These are phyloP conservation scores for Cercospora nicotianae DNA, from an alignment of 2,329 filamentous ascomycete species.

Conservation along the genomic window DNA sequence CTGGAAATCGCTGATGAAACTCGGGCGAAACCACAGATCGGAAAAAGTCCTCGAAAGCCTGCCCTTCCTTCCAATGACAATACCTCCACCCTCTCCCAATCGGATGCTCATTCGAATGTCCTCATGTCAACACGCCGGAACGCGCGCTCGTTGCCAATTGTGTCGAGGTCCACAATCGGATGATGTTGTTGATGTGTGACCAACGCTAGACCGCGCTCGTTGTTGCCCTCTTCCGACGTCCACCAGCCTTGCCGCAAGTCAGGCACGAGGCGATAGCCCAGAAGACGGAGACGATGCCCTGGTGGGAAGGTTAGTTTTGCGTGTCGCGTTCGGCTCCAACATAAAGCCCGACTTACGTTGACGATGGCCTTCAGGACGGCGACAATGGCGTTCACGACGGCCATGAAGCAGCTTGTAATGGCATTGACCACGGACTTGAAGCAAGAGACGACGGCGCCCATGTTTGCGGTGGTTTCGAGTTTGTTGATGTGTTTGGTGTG, in stretches of 20 bases:
- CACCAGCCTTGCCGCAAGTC: constrained; percentile 49
- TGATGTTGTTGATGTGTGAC: constrained; percentile 1
- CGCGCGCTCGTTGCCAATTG: not conserved
- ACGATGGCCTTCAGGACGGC: constrained; percentile 49
- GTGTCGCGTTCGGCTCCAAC: not conserved
- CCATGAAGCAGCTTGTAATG: constrained; percentile 44
- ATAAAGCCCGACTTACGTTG: constrained; percentile 34
- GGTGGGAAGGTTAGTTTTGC: constrained; percentile 31
- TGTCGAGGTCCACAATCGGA: not conserved
- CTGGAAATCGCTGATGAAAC: not conserved
- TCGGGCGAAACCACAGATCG: not conserved
- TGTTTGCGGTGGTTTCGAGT: constrained; percentile 5
- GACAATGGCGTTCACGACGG: constrained; percentile 50
- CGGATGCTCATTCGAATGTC: not conserved
- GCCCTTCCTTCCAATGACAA: constrained; percentile 2
- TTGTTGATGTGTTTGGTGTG: constrained; percentile 2
- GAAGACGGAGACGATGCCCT: constrained; percentile 53
- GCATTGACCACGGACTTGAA: constrained; percentile 47
- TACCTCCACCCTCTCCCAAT: not conserved
- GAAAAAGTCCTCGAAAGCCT: constrained; percentile 5
- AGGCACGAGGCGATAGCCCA: constrained; percentile 52
- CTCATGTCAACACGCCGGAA: not conserved
- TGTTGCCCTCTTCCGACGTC: constrained; percentile 38
- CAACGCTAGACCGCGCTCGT: constrained; percentile 40
- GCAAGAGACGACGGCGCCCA: constrained; percentile 70